Conservation (phyloP, 345 rosid genomes). For the Mercurialis annua region DNA sequence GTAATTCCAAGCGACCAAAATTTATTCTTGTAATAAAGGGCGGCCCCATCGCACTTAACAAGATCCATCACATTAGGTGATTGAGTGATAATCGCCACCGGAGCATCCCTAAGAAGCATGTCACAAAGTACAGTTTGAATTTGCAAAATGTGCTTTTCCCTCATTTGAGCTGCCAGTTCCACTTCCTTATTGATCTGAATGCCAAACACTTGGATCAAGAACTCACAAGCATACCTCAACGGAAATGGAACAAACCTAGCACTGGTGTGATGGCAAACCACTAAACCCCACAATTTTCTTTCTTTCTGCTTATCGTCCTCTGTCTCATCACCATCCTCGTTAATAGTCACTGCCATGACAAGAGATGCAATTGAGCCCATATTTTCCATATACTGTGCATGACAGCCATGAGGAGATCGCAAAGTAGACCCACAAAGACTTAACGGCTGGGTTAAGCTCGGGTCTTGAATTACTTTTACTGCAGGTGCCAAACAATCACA, state of each 20-base stretch:
- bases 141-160: conserved; percentile 70
- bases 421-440: conserved; percentile 73
- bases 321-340: conserved; percentile 49
- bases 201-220: conserved; percentile 72
- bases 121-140: conserved; percentile 77
- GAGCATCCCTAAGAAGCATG: conserved; percentile 84
- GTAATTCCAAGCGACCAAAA: conserved; percentile 69
- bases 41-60: conserved; percentile 84
- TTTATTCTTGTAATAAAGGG: conserved; percentile 56
- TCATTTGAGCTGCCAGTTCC: conserved; percentile 55
- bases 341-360: conserved; percentile 77
- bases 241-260: conserved; percentile 79
- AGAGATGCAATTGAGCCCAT: conserved; percentile 85
- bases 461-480: conserved; percentile 66
- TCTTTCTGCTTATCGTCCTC: conserved; percentile 42
- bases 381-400: conserved; percentile 74
- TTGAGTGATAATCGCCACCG: conserved; percentile 66
- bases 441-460: conserved; percentile 53
- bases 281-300: conserved; percentile 77
- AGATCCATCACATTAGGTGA: conserved; percentile 88
- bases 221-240: conserved; percentile 79
- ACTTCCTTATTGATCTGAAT: conserved; percentile 77
- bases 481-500: conserved; percentile 64
- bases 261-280: conserved; percentile 82
- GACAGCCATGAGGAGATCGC: conserved; percentile 90